Evolutionary conservation across 83 land plant species (phyloP), one percentile per base, ranked within the genome.

Genomic region (Diphasiastrum complanatum): DNA sequence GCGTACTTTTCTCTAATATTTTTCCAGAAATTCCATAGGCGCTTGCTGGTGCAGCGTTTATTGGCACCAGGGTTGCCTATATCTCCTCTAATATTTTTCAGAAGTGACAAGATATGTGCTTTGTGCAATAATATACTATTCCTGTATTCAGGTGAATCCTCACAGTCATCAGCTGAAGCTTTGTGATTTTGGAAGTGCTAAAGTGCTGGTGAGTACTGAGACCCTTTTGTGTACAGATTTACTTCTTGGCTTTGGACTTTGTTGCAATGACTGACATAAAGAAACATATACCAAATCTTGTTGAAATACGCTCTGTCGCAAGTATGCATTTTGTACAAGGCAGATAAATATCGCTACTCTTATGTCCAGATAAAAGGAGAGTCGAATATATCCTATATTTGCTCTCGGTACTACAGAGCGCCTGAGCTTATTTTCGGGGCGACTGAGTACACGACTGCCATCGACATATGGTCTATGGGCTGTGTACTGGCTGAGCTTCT

Each of bases 401-500:
- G 61, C 18, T 58, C 61, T 33, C 45, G 61, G 2, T 58, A 58
- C 23, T 58, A 58, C n/a, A 14, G 61, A 58, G 61, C 61, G 11
- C 61, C 61, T 28, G 61, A 58, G 61, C 61, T 58, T 35, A 58
- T 58, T 3, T 58, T 33, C 35, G 61, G 61, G 22, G 61, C 61
- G 12, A 34, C 33, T 5, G 19, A 58, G 20, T 58, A 58, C 20
- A 58, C 61, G 41, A 58, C 61, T 28, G 61, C 61, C 4, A 58
- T 58, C 35, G 61, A 58, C 61, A 58, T 58, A 18, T 58, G 61
- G 61, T 58, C 61, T 16, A 4, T 58, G 3, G 61, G 61, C 43
- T 58, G 61, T 58, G 61, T 58, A 5, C 20, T 58, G 61, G 61
- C 61, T 4, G 61, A 58, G 61, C 61, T 58, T 2, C 61, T 58